Percentiles rank a stretch among this genome's conserved stretches.
Evolutionary conservation across 805 yeast genomes (phyloP).

Genomic region (Candida xiaguanensis): DNA sequence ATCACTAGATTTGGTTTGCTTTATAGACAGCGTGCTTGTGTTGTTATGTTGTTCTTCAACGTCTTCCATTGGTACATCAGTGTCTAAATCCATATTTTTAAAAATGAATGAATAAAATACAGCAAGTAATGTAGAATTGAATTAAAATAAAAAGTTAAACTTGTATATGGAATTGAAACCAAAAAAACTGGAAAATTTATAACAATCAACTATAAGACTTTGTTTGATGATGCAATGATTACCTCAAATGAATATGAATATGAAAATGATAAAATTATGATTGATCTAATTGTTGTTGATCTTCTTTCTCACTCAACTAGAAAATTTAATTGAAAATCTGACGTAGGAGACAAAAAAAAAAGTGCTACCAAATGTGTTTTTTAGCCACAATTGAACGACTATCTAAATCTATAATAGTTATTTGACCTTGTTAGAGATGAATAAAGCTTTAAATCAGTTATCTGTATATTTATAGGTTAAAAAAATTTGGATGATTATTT

Average conservation of each 20-base stretch:
- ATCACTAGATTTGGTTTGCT: constrained; percentile 3
- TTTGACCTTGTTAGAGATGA: no score
- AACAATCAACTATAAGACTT: no score
- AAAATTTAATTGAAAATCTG: neutral
- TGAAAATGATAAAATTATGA: neutral
- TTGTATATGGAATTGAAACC: neutral
- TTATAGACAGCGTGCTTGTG: constrained; percentile 5
- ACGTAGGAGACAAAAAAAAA: neutral
- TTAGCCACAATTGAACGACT: neutral
- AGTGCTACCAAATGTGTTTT: neutral
- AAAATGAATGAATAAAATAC: constrained; percentile 1
- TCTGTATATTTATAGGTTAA: constrained; percentile 5
- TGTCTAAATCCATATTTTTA: constrained; percentile 62
- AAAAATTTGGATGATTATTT: constrained; percentile 2
- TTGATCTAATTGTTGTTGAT: neutral
- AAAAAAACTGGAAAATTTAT: no score
- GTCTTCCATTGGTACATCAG: constrained; percentile 84
- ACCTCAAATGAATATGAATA: neutral
- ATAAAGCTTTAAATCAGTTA: no score
- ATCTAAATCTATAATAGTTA: no score
- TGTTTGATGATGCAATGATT: neutral
- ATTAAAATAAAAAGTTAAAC: no score
- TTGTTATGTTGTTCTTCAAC: constrained; percentile 49
- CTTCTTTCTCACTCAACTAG: neutral
- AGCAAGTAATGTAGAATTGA: neutral